A percentile compares a stretch with the other conserved stretches of the same genome.
phyloP scores from a whole-genome alignment of 2,329 filamentous ascomycete species.

The Phaeosphaeriaceae sp. region DNA sequence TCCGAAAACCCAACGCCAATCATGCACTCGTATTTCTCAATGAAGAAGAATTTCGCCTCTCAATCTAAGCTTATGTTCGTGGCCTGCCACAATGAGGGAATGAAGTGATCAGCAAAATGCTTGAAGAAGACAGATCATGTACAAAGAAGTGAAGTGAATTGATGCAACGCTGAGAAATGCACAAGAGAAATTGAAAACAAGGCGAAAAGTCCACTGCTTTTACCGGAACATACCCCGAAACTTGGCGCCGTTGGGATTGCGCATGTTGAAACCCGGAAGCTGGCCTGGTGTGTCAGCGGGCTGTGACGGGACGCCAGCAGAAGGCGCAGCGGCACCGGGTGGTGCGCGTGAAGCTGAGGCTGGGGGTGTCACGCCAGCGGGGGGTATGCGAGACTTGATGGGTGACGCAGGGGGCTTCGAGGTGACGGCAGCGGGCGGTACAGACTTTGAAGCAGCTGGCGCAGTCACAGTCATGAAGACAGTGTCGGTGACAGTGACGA shows the following conservation, averaged over 20 bases:
- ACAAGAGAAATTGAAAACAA: background rate
- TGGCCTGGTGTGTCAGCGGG: slow-evolving; percentile 6
- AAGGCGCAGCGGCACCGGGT: background rate
- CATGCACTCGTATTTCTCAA: background rate
- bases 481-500: slow-evolving; percentile 36
- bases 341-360: slow-evolving; percentile 1
- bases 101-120: background rate
- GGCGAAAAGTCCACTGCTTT: background rate
- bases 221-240: slow-evolving; percentile 25
- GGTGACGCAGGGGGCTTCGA: slow-evolving; percentile 1
- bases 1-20: background rate
- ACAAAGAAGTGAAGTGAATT: background rate
- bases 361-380: background rate
- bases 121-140: background rate
- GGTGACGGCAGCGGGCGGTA: slow-evolving; percentile 7
- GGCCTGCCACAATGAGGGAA: slow-evolving; percentile 6
- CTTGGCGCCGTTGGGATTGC: slow-evolving; percentile 28
- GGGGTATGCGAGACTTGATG: background rate
- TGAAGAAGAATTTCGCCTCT: background rate
- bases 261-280: slow-evolving; percentile 10
- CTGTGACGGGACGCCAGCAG: background rate
- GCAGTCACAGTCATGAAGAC: slow-evolving; percentile 36
- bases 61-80: slow-evolving; percentile 3
- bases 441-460: slow-evolving; percentile 7
- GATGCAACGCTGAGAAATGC: background rate